These are phyloP conservation scores for Penicillium lagena DNA, from an alignment of 495 filamentous ascomycete species.

Conservation along the genomic window DNA sequence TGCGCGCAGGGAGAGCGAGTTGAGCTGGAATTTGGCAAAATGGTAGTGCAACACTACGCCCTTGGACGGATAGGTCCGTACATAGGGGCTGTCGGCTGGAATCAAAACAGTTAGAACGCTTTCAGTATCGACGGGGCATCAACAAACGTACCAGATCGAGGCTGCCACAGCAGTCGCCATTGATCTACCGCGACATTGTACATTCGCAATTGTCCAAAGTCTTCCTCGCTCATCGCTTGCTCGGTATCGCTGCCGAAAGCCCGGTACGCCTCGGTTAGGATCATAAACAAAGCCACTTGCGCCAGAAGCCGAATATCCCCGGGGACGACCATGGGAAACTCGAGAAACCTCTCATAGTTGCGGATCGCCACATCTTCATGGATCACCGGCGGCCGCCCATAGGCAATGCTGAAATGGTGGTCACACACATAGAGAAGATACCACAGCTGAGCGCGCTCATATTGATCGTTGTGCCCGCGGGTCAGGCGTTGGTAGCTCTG, in stretches of 20 bases:
- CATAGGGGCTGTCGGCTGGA: constrained; percentile 43
- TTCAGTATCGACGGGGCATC: not conserved
- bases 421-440: constrained; percentile 51
- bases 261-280: constrained; percentile 51
- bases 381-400: constrained; percentile 47
- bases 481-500: constrained; percentile 45
- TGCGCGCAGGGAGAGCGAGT: constrained; percentile 51
- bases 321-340: constrained; percentile 37
- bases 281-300: constrained; percentile 53
- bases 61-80: constrained; percentile 52
- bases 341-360: constrained; percentile 46
- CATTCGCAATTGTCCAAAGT: constrained; percentile 43
- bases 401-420: constrained; percentile 50
- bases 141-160: constrained; percentile 35
- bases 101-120: not conserved
- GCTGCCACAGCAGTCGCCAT: constrained; percentile 52
- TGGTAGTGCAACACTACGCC: constrained; percentile 55
- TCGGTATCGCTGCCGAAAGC: constrained; percentile 51
- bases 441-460: constrained; percentile 42
- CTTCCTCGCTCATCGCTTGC: constrained; percentile 44
- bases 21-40: constrained; percentile 55
- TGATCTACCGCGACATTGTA: constrained; percentile 51
- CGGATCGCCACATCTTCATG: constrained; percentile 47
- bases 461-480: constrained; percentile 39
- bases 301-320: constrained; percentile 48